Evolutionary conservation across 352 stramenopile genomes (phyloP), one percentile per base, ranked within the genome.

Genomic region (Phytophthora megakarya): DNA sequence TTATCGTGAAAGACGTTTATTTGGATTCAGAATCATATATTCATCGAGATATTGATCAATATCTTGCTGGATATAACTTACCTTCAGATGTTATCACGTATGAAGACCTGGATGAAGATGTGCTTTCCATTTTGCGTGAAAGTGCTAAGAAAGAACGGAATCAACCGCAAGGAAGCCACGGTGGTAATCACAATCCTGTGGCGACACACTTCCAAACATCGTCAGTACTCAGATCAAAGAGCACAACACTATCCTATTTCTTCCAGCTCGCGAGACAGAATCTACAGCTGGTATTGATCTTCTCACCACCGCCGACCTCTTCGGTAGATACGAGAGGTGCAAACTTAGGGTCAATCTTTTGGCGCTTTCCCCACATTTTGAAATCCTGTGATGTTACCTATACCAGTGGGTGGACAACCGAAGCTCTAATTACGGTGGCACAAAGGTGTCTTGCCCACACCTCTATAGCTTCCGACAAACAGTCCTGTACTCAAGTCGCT

Each of bases 1-100:
- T 92, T 13, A 72, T 92, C 21, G 50, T 92, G 19, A 87, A 92
- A 35, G 79, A 90, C 44, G 19, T 40, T 6, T 61, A 60, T 21
- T 52, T 88, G 10, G 43, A 65, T 16, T 32, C 68, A 22, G 35
- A 60, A 2, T 52, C 57, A 1, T 75, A 78, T 46, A 21, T 37
- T 15, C 88, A 89, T 21, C 76, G 63, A 9, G 51, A 66, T 12
- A 32, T 92, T 13, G 78, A 88, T 59, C 61, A 67, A 18, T 81
- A 86, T 44, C 55, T 92, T 4, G 73, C 68, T 16, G 82, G 77
- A 1, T 53, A 66, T 22, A 73, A 65, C 22, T 33, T 85, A 3
- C 64, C 67, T 2, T 60, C 66, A 1, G 73, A 89, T 5, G 53
- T 89, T 2, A 53, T 93, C 12, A 32, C 70, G 6, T 75, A 86